Evolutionary conservation across 768 basidiomycete genomes (phyloP), one percentile per base, ranked within the genome.

Genomic region (Scleroderma citrinum): DNA sequence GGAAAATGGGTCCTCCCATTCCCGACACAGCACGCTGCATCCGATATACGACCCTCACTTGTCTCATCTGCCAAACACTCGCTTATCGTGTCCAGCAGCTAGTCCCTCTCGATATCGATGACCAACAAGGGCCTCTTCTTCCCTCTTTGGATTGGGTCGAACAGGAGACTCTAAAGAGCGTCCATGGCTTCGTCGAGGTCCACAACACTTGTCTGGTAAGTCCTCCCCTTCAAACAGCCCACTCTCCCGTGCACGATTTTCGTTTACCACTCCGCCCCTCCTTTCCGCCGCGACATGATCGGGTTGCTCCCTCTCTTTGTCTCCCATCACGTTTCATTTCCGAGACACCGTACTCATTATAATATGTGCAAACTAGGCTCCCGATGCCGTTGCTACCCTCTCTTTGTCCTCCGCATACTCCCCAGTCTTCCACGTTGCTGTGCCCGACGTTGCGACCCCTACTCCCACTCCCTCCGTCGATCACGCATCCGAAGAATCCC

Each of bases 71-170:
- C 68, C 74, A 77, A 46, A 67, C 77, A 11, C 61, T 73, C 34
- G 78, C 77, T 31, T 91, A 91, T 71, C 86, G 87, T 42, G 81
- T 88, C 24, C 69, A 72, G 54, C 85, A 87, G 57, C 66, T 72
- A 26, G 73, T 83, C 45, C 70, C 78, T 35, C 65, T 69, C 42
- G 82, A 83, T 47, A 64, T 80, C 7, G 82, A 84, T 51, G 71
- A 73, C 13, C 76, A 76, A 43, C 83, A 83, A 47, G 81, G 83
- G 7, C 78, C 81, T 3, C 66, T 88, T 14, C 67, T 87, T 43
- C 85, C 87, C 14, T 79, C 79, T 1, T 80, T 83, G 46, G 85
- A 87, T 39, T 89, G 85, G 84, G 81, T 80, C 6, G 87, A 90
- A 67, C 75, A 78, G 44, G 85, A 87, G 59, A 69, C 80, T 44